Evolutionary conservation across 169 alveolate genomes (phyloP), one percentile per base, ranked within the genome.

Genomic region (Plasmodium coatneyi): DNA sequence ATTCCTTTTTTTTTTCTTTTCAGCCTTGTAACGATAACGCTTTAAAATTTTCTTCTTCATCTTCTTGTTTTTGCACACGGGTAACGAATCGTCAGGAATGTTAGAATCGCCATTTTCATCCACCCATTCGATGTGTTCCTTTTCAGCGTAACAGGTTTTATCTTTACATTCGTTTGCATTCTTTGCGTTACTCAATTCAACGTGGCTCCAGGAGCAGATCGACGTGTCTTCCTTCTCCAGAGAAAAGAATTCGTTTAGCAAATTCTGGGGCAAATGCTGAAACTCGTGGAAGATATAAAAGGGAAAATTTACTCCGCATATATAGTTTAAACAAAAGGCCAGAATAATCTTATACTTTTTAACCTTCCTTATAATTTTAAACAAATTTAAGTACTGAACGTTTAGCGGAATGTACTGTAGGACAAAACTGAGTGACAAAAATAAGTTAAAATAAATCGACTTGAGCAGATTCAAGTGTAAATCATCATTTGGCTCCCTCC

Each of bases 281-380:
- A 74, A 52, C 46, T 86, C 81, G 66, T 60, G 76, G 71, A 86
- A 76, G 43, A 76, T 54, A 52, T 86, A 86, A 74, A 86, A 86
- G 60, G 93, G 93, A 32, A 86, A 74, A 52, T 86, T 86, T 78
- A 78, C 80, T 19, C 84, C 93, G 80, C 93, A 86, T 32, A 86
- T 76, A 76, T 86, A 78, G 80, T 86, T 86, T 86, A 86, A 74
- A 78, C 93, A 86, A 32, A 86, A 49, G 71, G 93, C 80, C 25
- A 86, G 41, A 74, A 74, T 86, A 6, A 54, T 74, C 43, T 86
- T 86, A 74, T 76, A 86, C 70, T 86, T 86, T 74, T 56, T 86
- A 41, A 86, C 93, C 84, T 86, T 86, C 66, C 71, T 86, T 86
- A 86, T 86, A 86, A 86, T 74, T 86, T 70, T 86, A 86, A 39